Conservation (phyloP, 2,329 filamentous ascomycete species). For the Cucurbitaria berberidis region DNA sequence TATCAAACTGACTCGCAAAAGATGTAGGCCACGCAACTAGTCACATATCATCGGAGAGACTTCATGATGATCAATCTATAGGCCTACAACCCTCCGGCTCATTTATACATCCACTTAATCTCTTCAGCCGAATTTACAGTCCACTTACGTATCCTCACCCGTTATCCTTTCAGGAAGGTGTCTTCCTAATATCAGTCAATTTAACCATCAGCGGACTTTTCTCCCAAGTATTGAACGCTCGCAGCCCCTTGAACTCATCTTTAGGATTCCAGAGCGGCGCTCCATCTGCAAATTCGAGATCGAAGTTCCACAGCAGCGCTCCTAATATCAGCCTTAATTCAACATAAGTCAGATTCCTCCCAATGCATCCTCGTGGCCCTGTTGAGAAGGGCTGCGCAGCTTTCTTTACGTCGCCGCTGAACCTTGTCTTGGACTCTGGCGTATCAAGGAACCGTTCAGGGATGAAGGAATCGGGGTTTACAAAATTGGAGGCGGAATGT, state of each 20-base stretch:
- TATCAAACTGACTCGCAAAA: too few relatives aligned
- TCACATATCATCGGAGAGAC: too few relatives aligned
- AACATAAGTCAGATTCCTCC: constrained; percentile 44
- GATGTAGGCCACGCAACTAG: too few relatives aligned
- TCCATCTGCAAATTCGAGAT: constrained; percentile 41
- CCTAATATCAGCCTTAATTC: constrained; percentile 41
- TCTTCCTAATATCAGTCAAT: constrained; percentile 37
- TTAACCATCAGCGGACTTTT: constrained; percentile 42
- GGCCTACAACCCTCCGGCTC: neutral
- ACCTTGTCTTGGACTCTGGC: constrained; percentile 20
- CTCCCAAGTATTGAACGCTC: constrained; percentile 43
- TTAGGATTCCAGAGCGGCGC: constrained; percentile 37
- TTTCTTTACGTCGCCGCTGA: constrained; percentile 32
- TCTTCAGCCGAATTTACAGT: neutral
- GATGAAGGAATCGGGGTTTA: constrained; percentile 39
- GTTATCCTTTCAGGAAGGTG: constrained; percentile 11
- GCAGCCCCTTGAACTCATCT: constrained; percentile 35
- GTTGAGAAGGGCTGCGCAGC: constrained; percentile 41
- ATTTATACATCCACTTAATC: neutral
- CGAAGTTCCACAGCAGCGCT: constrained; percentile 44
- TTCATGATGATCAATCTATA: neutral
- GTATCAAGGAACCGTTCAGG: constrained; percentile 46
- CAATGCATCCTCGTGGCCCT: constrained; percentile 43
- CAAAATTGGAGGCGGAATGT: constrained; percentile 42
- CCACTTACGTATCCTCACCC: neutral